Evolutionary conservation across 2,329 filamentous ascomycete genomes (phyloP).

Genomic region (Zasmidium citrigriseum): DNA sequence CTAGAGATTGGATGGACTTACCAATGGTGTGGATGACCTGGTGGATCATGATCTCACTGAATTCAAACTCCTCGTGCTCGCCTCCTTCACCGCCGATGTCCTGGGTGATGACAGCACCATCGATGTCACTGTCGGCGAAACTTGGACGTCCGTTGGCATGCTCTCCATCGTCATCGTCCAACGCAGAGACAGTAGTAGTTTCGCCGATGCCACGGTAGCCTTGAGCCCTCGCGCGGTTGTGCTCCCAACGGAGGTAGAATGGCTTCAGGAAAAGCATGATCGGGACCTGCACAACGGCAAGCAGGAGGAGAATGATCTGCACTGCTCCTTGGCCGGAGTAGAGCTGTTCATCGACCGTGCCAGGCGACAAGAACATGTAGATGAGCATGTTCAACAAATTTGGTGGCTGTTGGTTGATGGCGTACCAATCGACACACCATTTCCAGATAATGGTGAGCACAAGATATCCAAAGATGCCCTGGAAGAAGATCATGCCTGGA

Average conservation of each 20-base stretch:
- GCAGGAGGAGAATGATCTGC: slow-evolving; percentile 74
- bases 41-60: slow-evolving; percentile 96
- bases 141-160: slow-evolving; percentile 60
- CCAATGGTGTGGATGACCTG: slow-evolving; percentile 98
- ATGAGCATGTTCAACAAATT: slow-evolving; percentile 98
- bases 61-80: slow-evolving; percentile 96
- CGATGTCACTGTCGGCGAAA: slow-evolving; percentile 69
- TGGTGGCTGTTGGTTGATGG: slow-evolving; percentile 68
- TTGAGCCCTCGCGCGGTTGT: slow-evolving; percentile 82
- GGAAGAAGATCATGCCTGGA: slow-evolving; percentile 99
- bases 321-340: slow-evolving; percentile 76
- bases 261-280: slow-evolving; percentile 93
- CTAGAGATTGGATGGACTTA: slow-evolving; percentile 49
- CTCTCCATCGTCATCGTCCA: slow-evolving; percentile 78
- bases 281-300: slow-evolving; percentile 85
- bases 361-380: slow-evolving; percentile 96
- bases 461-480: slow-evolving; percentile 96
- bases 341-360: slow-evolving; percentile 70
- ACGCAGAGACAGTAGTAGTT: slow-evolving; percentile 79
- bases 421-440: slow-evolving; percentile 88
- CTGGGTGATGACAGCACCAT: slow-evolving; percentile 86
- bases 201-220: slow-evolving; percentile 95
- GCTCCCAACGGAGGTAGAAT: slow-evolving; percentile 89
- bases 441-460: slow-evolving; percentile 95
- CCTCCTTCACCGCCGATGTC: slow-evolving; percentile 71